phyloP scores from a whole-genome alignment of 345 rosid genomes.

The Eutrema yunnanense region DNA sequence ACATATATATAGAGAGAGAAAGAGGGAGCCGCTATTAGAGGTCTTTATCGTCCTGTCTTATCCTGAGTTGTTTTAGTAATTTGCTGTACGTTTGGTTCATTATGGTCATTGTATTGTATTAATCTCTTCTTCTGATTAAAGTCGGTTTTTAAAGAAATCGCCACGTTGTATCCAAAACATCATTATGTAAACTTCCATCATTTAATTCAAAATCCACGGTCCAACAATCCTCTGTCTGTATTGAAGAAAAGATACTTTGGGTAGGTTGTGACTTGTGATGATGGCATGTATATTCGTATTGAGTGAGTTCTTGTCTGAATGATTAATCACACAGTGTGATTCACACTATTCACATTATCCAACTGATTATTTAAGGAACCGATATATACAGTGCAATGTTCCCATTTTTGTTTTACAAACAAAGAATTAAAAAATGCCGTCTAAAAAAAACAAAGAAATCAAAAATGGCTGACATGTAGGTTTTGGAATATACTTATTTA shows the following conservation, averaged over 20 bases:
- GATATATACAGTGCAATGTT: not conserved
- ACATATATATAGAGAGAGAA: conserved; percentile 4
- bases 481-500: too few species aligned
- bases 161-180: conserved; percentile 2
- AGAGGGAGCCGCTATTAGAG: conserved; percentile 16
- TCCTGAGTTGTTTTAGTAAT: conserved; percentile 5
- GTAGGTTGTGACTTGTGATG: not conserved
- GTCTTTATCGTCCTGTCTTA: conserved; percentile 13
- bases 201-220: conserved; percentile 10
- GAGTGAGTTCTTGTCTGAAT: not conserved
- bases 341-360: not conserved
- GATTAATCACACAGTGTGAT: not conserved
- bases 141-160: conserved; percentile 11
- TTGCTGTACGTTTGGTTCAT: conserved; percentile 10
- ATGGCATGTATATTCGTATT: not conserved
- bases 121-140: conserved; percentile 18
- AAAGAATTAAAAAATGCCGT: not conserved
- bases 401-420: not conserved
- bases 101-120: conserved; percentile 10
- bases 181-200: not conserved
- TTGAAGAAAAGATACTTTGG: not conserved
- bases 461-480: too few species aligned
- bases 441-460: too few species aligned
- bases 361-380: not conserved
- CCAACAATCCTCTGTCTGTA: not conserved